Evolutionary conservation across 2,329 filamentous ascomycete genomes (phyloP), one percentile per base, ranked within the genome.

Genomic region (Mollisia scopiformis): DNA sequence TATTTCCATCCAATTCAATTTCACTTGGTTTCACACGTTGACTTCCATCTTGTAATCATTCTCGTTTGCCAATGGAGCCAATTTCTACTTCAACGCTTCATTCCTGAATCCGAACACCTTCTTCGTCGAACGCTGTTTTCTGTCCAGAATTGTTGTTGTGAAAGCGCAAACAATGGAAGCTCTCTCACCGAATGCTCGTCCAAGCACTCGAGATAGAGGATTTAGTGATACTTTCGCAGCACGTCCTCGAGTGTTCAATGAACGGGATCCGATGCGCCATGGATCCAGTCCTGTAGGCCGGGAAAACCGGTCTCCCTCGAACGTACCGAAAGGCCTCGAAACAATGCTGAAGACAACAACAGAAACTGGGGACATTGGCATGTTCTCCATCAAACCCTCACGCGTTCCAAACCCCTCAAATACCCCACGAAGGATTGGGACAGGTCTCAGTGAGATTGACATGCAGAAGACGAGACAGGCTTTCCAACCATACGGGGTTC

Each of bases 301-400:
- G 30, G 68, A 71, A 50, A 67, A 66, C 74, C 30, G 70, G 72
- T 28, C 73, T 82, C 54, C 75, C 81, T 14, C 76, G 74, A 49
- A 82, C 77, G 35, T 71, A 1, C 82, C 84, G 0, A 83, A 81
- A 5, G 82, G 82, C 1, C 74, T 88, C n/a, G 81, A 86, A 66
- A 82, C 84, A 71, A 88, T 88, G 86, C 76, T 88, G 61, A 88
- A 84, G 74, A 88, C 82, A 3, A 87, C 84, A 1, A 88, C 85
- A 0, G 86, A 88, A 69, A 87, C 85, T 8, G 85, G 86, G n/a
- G 84, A 88, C 66, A 85, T 87, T 65, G 85, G 84, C 4, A 74
- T 83, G 53, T 88, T 87, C 71, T 85, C 82, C 55, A 84, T 86
- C 66, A 79, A 76, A 50, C 76, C 80, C 7, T 70, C 73, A 43